Conservation (phyloP, 2,329 filamentous ascomycete genomes). For the Clonostachys solani region DNA sequence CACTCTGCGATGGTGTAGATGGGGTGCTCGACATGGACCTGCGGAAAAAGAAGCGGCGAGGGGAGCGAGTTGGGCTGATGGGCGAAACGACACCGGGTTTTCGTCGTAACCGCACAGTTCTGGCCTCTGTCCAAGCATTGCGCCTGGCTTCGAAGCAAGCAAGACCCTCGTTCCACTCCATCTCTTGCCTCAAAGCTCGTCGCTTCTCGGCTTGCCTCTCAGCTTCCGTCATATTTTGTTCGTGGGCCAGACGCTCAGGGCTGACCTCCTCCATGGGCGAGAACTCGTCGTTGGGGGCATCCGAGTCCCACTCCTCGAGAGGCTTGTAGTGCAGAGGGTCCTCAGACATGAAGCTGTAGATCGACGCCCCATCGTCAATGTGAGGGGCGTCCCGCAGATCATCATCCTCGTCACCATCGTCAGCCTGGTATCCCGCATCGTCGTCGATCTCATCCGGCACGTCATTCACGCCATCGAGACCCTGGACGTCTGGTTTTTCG, state of each 20-base stretch:
- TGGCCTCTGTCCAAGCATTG: slow-evolving; percentile 82
- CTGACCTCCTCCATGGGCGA: slow-evolving; percentile 25
- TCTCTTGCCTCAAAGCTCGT: slow-evolving; percentile 57
- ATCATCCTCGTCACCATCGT: slow-evolving; percentile 37
- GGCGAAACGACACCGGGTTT: slow-evolving; percentile 24
- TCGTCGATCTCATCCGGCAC: slow-evolving; percentile 24
- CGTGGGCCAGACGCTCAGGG: slow-evolving; percentile 8
- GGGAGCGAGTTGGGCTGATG: slow-evolving; percentile 7
- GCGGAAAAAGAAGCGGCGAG: slow-evolving; percentile 45
- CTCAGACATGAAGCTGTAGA: slow-evolving; percentile 55
- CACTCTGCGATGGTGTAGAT: neutral
- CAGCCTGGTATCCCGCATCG: slow-evolving; percentile 26
- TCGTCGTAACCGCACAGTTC: slow-evolving; percentile 48
- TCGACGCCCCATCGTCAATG: slow-evolving; percentile 26
- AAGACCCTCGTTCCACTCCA: slow-evolving; percentile 76
- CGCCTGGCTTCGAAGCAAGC: slow-evolving; percentile 74
- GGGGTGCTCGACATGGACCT: slow-evolving; percentile 30
- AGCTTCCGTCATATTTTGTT: slow-evolving; percentile 28
- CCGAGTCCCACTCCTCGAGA: slow-evolving; percentile 53
- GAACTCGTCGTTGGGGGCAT: slow-evolving; percentile 46
- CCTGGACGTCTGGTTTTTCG: slow-evolving; percentile 1
- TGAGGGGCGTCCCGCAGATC: slow-evolving; percentile 33
- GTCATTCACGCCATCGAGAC: neutral
- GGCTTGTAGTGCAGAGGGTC: slow-evolving; percentile 44
- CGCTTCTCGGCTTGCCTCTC: slow-evolving; percentile 46